Evolutionary conservation across 2,329 filamentous ascomycete genomes (phyloP), one percentile per base, ranked within the genome.

Genomic region (Trichoderma polysporum): DNA sequence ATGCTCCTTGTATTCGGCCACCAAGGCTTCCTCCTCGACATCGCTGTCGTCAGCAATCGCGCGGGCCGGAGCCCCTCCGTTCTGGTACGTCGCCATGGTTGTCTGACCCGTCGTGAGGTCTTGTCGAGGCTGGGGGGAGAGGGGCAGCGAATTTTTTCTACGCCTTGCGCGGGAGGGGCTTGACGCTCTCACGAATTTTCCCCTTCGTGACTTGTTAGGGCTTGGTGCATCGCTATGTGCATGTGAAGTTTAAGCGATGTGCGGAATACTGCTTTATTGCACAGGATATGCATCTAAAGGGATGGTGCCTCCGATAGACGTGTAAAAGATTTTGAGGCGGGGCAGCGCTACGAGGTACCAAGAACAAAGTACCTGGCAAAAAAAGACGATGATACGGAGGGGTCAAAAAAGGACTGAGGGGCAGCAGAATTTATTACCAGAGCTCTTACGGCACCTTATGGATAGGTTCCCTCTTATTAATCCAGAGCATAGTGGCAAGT

Each of bases 1-100:
- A 81, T 97, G 94, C 83, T 97, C 93, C 79, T 90, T 90, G 87
- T 97, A 97, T 82, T 98, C 93, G 81, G 93, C 93, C 75, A 93
- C 95, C 73, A 99, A 88, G 74, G 91, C 91, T 83, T 98, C 95
- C 86, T 98, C 94, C 83, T 97, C 94, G 72, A 92, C 91, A 79
- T 98, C 95, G 77, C 93, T 97, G 78, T 96, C 93, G 80, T 94
- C 91, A 74, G 89, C 88, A 68, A 88, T 81, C 72, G 84, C 81
- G 79, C 87, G 86, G 76, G 83, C 79, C 72, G 86, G 85, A 77
- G 85, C 83, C 75, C 81, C 82, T 76, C 85, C 85, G 78, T 88
- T 89, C 77, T 87, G 84, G 76, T 86, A 87, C 73, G 80, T 83
- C 79, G 85, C 87, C 88, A 90, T 90, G 68, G 71, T 78, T 71